Evolutionary conservation across 345 rosid species (phyloP).

Genomic region (Citrus inodora): DNA sequence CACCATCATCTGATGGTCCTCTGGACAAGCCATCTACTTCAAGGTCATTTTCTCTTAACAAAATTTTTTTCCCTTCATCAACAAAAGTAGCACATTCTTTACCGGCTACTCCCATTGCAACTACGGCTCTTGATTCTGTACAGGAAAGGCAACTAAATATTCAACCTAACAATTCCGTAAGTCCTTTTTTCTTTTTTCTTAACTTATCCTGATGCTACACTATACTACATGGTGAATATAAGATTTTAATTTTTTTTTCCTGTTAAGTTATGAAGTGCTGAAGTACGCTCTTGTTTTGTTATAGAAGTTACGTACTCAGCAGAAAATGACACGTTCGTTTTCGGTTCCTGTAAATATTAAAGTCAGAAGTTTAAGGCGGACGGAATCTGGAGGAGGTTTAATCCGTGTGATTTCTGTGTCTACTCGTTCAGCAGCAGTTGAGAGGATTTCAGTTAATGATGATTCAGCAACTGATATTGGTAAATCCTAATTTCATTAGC

Average conservation of each 20-base stretch:
- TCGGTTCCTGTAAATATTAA: constrained; percentile 52
- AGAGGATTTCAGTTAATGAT: constrained; percentile 22
- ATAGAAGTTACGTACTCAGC: constrained; percentile 34
- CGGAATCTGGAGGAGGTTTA: constrained; percentile 44
- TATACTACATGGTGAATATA: not conserved
- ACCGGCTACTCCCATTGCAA: constrained; percentile 42
- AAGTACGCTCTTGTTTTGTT: constrained; percentile 2
- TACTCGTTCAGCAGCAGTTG: constrained; percentile 24
- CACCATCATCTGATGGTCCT: constrained; percentile 31
- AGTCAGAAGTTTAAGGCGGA: constrained; percentile 35
- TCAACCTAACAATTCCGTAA: constrained; percentile 22
- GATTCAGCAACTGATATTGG: constrained; percentile 28
- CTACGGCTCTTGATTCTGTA: constrained; percentile 23
- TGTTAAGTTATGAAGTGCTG: not conserved
- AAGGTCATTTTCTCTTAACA: constrained; percentile 45
- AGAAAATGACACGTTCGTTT: constrained; percentile 42
- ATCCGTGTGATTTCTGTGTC: constrained; percentile 46
- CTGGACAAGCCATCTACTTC: constrained; percentile 37
- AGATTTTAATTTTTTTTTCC: not conserved
- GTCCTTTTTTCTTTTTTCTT: constrained; percentile 9
- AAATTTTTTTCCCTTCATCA: constrained; percentile 35
- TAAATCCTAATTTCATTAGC: constrained; percentile 7
- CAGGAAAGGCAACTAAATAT: constrained; percentile 13
- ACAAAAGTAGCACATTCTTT: constrained; percentile 36
- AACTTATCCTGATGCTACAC: not conserved